These are phyloP conservation scores for Diaporthe ampelina DNA, from an alignment of 2,329 filamentous ascomycete genomes.

Conservation along the genomic window DNA sequence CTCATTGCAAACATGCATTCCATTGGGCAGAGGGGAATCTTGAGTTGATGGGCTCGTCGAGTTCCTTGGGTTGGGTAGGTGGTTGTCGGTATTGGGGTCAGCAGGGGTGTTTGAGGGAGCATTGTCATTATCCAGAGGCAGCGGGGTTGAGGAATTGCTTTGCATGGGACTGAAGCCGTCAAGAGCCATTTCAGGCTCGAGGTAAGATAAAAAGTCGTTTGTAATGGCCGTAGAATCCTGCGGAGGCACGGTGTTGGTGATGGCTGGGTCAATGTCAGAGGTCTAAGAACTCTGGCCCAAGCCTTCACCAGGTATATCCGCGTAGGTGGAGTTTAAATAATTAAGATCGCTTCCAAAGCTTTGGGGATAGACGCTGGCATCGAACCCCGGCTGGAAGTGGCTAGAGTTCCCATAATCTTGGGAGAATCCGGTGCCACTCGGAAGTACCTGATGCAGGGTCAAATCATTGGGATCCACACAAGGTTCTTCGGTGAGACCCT, in stretches of 20 bases:
- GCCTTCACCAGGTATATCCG: neutral
- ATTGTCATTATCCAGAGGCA: neutral
- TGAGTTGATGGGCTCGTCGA: neutral
- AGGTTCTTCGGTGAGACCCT: neutral
- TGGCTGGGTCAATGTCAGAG: constrained; percentile 1
- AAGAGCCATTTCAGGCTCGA: neutral
- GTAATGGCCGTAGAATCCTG: neutral
- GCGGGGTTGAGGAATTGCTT: neutral
- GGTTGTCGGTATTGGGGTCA: neutral
- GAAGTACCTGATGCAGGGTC: neutral
- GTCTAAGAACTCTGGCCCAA: neutral
- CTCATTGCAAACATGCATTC: neutral
- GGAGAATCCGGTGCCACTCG: neutral
- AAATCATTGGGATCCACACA: neutral
- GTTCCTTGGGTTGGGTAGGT: neutral
- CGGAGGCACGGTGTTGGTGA: neutral
- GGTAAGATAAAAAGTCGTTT: neutral
- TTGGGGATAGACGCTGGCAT: neutral
- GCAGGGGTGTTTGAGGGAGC: neutral
- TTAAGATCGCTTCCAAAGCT: too few relatives aligned
- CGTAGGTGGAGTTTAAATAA: neutral
- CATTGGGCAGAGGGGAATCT: too few relatives aligned
- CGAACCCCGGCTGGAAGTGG: neutral
- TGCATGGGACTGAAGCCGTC: neutral
- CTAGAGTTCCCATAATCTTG: neutral